Evolutionary conservation across 2,329 filamentous ascomycete species (phyloP), one percentile per base, ranked within the genome.

Genomic region (Fusarium sp.): DNA sequence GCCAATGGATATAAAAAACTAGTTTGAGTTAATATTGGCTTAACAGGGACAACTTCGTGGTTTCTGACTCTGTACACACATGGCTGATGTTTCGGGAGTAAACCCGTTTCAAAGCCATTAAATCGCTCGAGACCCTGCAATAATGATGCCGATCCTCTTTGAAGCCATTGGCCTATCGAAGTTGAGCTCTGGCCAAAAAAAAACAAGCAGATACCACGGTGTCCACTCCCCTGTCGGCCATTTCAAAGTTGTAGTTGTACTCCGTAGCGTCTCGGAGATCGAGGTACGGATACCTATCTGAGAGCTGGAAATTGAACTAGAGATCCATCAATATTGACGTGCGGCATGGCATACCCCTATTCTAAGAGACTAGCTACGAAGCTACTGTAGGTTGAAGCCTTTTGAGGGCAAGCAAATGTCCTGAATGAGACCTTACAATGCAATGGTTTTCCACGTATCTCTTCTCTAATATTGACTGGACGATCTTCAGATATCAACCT

Each of bases 121-220:
- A 65, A 66, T 65, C 52, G 55, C 53, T 61, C 59, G 42, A 30
- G 52, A 65, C 61, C 61, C 50, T 71, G 58, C 56, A 55, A 53
- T 23, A 48, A 56, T 66, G 53, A 23, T 59, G 53, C 59, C 53
- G 70, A 73, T 73, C 67, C 50, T 53, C 38, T 40, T 47, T 58
- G 39, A 50, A 59, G 56, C 53, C 68, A 69, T 73, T 72, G 68
- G 44, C 70, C 70, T 73, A 73, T 73, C 45, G 62, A 56, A 56
- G 42, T 56, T 51, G 36, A 30, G 52, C 40, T 62, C 51, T 45
- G 24, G 23, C 9, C 42, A 52, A 57, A 56, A 64, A 53, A 53
- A 52, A 47, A 23, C 23, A 63, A 45, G 12, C 10, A 45, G 43
- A 44, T 50, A 39, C n/a, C 12, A 36, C 26, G 10, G 57, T 59